Evolutionary conservation across 768 basidiomycete genomes (phyloP).

Genomic region (Lactarius sp.): DNA sequence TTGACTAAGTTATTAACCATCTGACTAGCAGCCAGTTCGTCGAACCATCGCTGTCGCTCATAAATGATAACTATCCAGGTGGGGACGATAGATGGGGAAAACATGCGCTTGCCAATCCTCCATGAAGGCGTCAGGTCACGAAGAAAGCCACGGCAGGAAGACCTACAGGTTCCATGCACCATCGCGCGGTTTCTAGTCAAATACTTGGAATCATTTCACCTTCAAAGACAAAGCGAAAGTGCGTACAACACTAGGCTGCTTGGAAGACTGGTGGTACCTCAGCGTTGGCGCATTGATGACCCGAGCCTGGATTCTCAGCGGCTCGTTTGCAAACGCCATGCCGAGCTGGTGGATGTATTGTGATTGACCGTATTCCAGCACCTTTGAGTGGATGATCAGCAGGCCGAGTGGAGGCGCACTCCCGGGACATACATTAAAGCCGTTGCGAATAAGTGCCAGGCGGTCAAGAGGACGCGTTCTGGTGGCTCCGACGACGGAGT

Average conservation of each 20-base stretch:
- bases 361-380: constrained; percentile 40
- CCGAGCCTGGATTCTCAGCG: constrained; percentile 56
- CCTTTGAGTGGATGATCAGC: constrained; percentile 33
- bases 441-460: constrained; percentile 48
- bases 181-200: constrained; percentile 49
- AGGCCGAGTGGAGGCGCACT: not conserved
- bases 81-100: constrained; percentile 45
- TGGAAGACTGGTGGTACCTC: constrained; percentile 56
- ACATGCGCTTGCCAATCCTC: constrained; percentile 72
- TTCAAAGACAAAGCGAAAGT: not conserved
- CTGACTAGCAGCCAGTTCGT: constrained; percentile 40
- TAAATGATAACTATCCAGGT: constrained; percentile 65
- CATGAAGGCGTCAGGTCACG: not conserved
- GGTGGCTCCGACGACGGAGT: constrained; percentile 58
- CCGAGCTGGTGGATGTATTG: constrained; percentile 67
- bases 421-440: constrained; percentile 41
- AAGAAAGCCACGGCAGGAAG: not conserved
- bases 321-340: constrained; percentile 51
- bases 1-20: constrained; percentile 50
- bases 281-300: constrained; percentile 60
- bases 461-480: constrained; percentile 57
- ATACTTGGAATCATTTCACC: not conserved
- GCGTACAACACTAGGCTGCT: constrained; percentile 54
- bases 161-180: constrained; percentile 77
- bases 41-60: constrained; percentile 61